Percentiles rank a stretch among this genome's conserved stretches.
Conservation (phyloP, 2,329 filamentous ascomycete genomes). For the Cadophora sp. region DNA sequence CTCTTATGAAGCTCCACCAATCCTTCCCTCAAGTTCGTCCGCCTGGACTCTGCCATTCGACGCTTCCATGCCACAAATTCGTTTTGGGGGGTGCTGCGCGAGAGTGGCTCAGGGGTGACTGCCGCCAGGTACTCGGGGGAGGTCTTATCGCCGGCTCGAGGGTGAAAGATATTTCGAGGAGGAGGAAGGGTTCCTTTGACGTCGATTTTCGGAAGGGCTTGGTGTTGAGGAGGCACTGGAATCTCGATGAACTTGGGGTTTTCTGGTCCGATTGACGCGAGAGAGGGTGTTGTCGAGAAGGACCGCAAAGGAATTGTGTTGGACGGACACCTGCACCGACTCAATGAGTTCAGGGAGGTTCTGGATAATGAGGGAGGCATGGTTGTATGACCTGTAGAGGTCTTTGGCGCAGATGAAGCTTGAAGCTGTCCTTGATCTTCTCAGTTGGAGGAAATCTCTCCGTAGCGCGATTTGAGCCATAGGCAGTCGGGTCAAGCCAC, state of each 20-base stretch:
- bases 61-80: slow-evolving; percentile 66
- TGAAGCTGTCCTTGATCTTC: slow-evolving; percentile 2
- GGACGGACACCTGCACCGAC: slow-evolving; percentile 44
- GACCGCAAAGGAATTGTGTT: slow-evolving; percentile 45
- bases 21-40: slow-evolving; percentile 75
- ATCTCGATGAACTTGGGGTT: slow-evolving; percentile 88
- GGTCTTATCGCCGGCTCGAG: slow-evolving; percentile 64
- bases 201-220: slow-evolving; percentile 50
- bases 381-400: slow-evolving; percentile 17
- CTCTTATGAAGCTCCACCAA: slow-evolving; percentile 73
- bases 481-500: background rate
- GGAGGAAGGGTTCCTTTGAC: slow-evolving; percentile 83
- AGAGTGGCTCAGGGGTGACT: slow-evolving; percentile 61
- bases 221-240: slow-evolving; percentile 72
- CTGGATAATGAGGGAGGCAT: slow-evolving; percentile 43
- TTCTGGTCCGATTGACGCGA: slow-evolving; percentile 72
- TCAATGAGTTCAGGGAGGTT: slow-evolving; percentile 42
- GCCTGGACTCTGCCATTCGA: slow-evolving; percentile 73
- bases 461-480: slow-evolving; percentile 32
- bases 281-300: slow-evolving; percentile 55
- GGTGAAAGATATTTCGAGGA: slow-evolving; percentile 80
- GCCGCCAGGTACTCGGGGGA: slow-evolving; percentile 64
- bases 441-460: slow-evolving; percentile 29
- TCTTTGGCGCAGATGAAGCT: slow-evolving; percentile 19
- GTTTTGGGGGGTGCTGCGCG: slow-evolving; percentile 35